phyloP scores from a whole-genome alignment of 2,329 filamentous ascomycete species.

The Ascochyta koolunga region DNA sequence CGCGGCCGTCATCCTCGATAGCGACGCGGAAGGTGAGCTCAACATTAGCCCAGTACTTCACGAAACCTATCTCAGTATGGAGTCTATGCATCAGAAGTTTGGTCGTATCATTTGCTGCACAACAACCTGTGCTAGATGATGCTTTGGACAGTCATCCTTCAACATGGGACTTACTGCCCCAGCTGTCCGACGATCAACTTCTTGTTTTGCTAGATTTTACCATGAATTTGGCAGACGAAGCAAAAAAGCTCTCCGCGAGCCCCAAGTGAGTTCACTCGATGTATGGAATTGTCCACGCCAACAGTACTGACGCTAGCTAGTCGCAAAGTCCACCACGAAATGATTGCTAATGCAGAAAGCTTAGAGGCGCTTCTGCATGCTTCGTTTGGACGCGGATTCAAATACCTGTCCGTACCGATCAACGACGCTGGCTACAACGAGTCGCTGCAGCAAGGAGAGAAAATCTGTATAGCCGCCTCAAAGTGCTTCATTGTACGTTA shows the following conservation, averaged over 20 bases:
- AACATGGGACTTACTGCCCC: constrained; percentile 53
- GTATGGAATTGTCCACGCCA: not conserved
- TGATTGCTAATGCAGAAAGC: constrained; percentile 60
- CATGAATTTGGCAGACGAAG: constrained; percentile 68
- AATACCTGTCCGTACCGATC: constrained; percentile 37
- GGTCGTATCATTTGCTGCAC: constrained; percentile 61
- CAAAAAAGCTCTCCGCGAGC: constrained; percentile 71
- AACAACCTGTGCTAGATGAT: constrained; percentile 57
- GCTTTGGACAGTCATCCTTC: constrained; percentile 53
- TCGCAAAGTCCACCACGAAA: constrained; percentile 57
- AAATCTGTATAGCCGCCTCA: constrained; percentile 42
- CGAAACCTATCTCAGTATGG: constrained; percentile 73
- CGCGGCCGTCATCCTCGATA: constrained; percentile 56
- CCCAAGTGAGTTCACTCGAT: constrained; percentile 38
- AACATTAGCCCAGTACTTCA: constrained; percentile 76
- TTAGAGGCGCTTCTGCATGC: constrained; percentile 57
- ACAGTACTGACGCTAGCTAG: constrained; percentile 25
- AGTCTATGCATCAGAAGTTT: constrained; percentile 68
- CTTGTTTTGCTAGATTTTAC: constrained; percentile 70
- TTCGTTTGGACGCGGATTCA: constrained; percentile 45
- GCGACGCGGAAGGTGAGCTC: constrained; percentile 77
- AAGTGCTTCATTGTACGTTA: constrained; percentile 44
- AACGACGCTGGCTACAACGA: constrained; percentile 31
- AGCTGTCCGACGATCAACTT: constrained; percentile 58
- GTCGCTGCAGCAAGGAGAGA: constrained; percentile 37